These are phyloP conservation scores for Leccinum cinnamomeum DNA, from an alignment of 1,284 basidiomycete species.

Conservation along the genomic window DNA sequence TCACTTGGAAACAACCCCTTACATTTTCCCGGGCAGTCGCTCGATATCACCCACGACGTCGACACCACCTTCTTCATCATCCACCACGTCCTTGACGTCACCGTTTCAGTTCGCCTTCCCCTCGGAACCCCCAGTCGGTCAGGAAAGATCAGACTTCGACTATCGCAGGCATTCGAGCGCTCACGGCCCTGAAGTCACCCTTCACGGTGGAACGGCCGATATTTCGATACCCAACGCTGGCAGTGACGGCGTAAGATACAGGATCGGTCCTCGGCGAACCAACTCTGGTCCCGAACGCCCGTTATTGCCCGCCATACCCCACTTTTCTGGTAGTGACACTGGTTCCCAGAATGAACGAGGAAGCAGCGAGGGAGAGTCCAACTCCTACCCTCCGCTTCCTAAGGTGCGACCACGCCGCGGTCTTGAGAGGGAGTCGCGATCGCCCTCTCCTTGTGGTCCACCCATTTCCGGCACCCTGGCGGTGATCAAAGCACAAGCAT, in stretches of 20 bases:
- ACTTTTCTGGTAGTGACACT: slow-evolving; percentile 52
- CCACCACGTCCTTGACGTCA: slow-evolving; percentile 61
- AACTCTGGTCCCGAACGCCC: slow-evolving; percentile 52
- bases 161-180: slow-evolving; percentile 57
- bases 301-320: slow-evolving; percentile 49
- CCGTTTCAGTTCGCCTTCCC: slow-evolving; percentile 64
- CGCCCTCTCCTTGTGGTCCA: slow-evolving; percentile 65
- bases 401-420: slow-evolving; percentile 46
- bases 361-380: slow-evolving; percentile 56
- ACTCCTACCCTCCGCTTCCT: slow-evolving; percentile 42
- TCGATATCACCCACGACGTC: slow-evolving; percentile 70
- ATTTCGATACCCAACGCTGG: slow-evolving; percentile 54
- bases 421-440: slow-evolving; percentile 55
- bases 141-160: slow-evolving; percentile 62
- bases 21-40: slow-evolving; percentile 65
- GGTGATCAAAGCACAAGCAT: slow-evolving; percentile 84
- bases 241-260: slow-evolving; percentile 59
- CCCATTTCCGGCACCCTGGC: slow-evolving; percentile 77
- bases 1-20: slow-evolving; percentile 57
- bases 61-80: slow-evolving; percentile 64
- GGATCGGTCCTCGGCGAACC: slow-evolving; percentile 49
- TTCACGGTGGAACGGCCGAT: slow-evolving; percentile 71
- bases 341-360: slow-evolving; percentile 53
- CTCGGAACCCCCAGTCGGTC: slow-evolving; percentile 48
- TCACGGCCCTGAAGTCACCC: slow-evolving; percentile 57